These are phyloP conservation scores for Termitomyces sp. DNA, from an alignment of 768 basidiomycete species.

Conservation along the genomic window DNA sequence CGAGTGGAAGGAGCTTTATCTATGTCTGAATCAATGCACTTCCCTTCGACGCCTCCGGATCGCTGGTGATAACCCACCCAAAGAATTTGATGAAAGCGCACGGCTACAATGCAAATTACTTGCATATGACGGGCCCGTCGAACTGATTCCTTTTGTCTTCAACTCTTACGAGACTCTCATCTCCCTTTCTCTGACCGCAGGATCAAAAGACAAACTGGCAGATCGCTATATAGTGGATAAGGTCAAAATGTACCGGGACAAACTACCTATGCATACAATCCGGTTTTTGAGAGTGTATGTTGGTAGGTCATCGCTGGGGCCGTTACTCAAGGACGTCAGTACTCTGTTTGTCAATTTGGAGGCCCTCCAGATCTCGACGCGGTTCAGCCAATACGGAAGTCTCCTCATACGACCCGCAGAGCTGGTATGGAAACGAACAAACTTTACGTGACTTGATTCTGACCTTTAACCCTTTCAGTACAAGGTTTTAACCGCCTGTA, in stretches of 20 bases:
- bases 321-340: neutral
- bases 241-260: neutral
- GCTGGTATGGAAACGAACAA: neutral
- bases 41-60: neutral
- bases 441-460: neutral
- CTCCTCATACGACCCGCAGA: neutral
- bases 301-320: no score
- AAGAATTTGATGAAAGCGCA: neutral
- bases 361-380: neutral
- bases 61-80: neutral
- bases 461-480: neutral
- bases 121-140: neutral
- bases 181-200: neutral
- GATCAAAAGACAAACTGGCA: neutral
- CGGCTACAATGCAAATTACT: neutral
- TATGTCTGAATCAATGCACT: neutral
- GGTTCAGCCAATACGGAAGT: neutral
- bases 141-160: neutral
- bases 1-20: neutral
- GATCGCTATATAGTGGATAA: neutral
- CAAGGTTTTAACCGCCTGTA: no score
- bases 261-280: neutral
- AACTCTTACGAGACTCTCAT: neutral
- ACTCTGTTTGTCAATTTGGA: neutral
- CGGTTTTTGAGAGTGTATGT: neutral